Evolutionary conservation across 805 yeast genomes (phyloP).

Genomic region (Saccharomyces eubayanus): DNA sequence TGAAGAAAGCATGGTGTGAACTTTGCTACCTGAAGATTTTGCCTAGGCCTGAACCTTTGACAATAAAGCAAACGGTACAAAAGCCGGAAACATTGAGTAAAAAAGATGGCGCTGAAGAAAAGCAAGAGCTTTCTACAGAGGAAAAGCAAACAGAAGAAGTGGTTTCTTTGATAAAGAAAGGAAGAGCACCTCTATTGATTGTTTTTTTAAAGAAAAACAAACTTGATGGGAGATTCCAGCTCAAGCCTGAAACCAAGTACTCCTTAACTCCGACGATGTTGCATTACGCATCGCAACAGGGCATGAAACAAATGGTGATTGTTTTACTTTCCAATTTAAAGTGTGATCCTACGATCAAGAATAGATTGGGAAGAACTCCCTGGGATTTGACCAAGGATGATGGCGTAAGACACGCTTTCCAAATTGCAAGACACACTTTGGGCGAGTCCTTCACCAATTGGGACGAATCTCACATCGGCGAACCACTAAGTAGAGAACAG

Average conservation of each 20-base stretch:
- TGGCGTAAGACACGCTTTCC: slow-evolving; percentile 49
- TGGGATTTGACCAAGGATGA: slow-evolving; percentile 51
- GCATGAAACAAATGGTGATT: slow-evolving; percentile 55
- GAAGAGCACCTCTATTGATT: slow-evolving; percentile 67
- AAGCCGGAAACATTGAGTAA: neutral
- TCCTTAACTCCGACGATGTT: slow-evolving; percentile 60
- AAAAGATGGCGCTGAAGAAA: slow-evolving; percentile 8
- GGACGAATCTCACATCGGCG: slow-evolving; percentile 57
- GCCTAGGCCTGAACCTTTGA: slow-evolving; percentile 45
- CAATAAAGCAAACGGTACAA: slow-evolving; percentile 18
- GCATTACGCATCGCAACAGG: slow-evolving; percentile 68
- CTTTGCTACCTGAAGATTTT: slow-evolving; percentile 51
- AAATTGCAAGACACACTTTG: slow-evolving; percentile 52
- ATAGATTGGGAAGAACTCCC: slow-evolving; percentile 52
- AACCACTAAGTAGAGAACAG: slow-evolving; percentile 47
- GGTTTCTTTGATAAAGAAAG: slow-evolving; percentile 52
- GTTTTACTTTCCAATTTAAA: slow-evolving; percentile 54
- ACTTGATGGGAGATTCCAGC: slow-evolving; percentile 41
- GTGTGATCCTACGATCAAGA: slow-evolving; percentile 58
- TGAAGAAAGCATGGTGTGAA: slow-evolving; percentile 78
- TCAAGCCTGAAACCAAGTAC: slow-evolving; percentile 50
- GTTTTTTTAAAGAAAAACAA: slow-evolving; percentile 52
- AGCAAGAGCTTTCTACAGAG: slow-evolving; percentile 20
- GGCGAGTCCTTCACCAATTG: slow-evolving; percentile 71
- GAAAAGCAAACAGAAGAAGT: slow-evolving; percentile 54